Conservation (phyloP, 2,329 filamentous ascomycete species). For the Fusarium sp. region DNA sequence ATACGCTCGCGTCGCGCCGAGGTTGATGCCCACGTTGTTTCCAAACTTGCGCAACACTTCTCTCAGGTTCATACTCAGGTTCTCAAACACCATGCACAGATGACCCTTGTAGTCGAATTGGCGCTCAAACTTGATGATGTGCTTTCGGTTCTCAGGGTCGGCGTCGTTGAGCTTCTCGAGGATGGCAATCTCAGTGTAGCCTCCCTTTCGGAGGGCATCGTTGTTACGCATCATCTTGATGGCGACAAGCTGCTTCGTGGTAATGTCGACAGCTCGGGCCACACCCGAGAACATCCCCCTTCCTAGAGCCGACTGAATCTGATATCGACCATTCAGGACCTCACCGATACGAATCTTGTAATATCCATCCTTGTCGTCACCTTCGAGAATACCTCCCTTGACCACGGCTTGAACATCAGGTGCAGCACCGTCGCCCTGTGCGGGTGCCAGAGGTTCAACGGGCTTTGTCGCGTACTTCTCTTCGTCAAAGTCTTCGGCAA, state of each 20-base stretch:
- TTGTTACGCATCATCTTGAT: constrained; percentile 99
- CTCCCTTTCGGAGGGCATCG: constrained; percentile 90
- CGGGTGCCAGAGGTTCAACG: constrained; percentile 49
- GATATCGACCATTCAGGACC: constrained; percentile 88
- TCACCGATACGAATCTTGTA: constrained; percentile 96
- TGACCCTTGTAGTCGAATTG: constrained; percentile 95
- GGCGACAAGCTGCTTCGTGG: constrained; percentile 82
- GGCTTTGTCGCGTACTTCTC: constrained; percentile 71
- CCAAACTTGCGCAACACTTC: constrained; percentile 97
- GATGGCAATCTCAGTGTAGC: constrained; percentile 94
- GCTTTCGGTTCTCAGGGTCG: constrained; percentile 90
- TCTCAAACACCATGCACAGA: constrained; percentile 97
- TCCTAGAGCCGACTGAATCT: constrained; percentile 87
- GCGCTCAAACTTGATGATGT: constrained; percentile 88
- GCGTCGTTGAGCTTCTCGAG: constrained; percentile 86
- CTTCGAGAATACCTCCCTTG: constrained; percentile 85
- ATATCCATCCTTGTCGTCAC: constrained; percentile 94
- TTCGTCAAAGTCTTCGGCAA: constrained; percentile 82
- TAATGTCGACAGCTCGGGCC: constrained; percentile 85
- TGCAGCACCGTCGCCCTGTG: constrained; percentile 60
- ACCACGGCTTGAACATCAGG: constrained; percentile 69
- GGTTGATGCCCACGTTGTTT: constrained; percentile 91
- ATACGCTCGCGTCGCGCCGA: constrained; percentile 88
- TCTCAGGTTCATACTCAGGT: constrained; percentile 90
- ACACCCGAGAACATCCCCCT: constrained; percentile 98